phyloP scores from a whole-genome alignment of 2,329 filamentous ascomycete genomes.

The Fusarium palustre region DNA sequence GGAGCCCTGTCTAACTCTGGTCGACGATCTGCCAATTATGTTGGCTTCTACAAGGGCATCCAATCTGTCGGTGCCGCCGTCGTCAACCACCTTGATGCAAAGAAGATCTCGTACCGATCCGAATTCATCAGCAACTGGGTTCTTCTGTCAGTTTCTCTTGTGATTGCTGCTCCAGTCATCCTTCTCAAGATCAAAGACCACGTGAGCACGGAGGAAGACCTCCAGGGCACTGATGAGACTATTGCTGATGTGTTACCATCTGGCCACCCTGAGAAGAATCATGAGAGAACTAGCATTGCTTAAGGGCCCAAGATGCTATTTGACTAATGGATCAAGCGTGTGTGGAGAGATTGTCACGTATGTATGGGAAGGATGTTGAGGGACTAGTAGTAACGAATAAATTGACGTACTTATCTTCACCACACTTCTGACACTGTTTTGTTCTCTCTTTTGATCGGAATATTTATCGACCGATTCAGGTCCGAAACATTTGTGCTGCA shows the following conservation, averaged over 20 bases:
- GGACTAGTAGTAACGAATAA: conserved; percentile 10
- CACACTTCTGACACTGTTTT: neutral
- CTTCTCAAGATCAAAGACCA: conserved; percentile 83
- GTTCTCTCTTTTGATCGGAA: neutral
- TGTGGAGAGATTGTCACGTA: conserved; percentile 8
- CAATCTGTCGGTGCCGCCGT: conserved; percentile 79
- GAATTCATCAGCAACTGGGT: conserved; percentile 81
- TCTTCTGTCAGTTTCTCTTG: conserved; percentile 76
- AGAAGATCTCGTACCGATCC: conserved; percentile 69
- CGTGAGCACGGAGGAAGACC: conserved; percentile 82
- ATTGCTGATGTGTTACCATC: conserved; percentile 71
- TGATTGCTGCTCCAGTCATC: conserved; percentile 84
- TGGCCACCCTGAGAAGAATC: conserved; percentile 33
- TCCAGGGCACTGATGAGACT: conserved; percentile 88
- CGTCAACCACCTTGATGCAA: conserved; percentile 52
- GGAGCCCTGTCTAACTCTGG: conserved; percentile 92
- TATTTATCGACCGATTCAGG: neutral
- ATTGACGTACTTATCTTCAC: neutral
- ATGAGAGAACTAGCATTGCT: conserved; percentile 14
- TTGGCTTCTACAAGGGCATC: conserved; percentile 89
- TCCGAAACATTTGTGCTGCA: neutral
- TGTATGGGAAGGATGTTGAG: neutral
- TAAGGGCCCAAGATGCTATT: neutral
- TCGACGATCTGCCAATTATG: conserved; percentile 90
- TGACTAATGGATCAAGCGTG: neutral